A percentile compares a stretch with the other conserved stretches of the same genome.
These are phyloP conservation scores for Fusarium nematophilum DNA, from an alignment of 2,329 filamentous ascomycete species.

Conservation along the genomic window DNA sequence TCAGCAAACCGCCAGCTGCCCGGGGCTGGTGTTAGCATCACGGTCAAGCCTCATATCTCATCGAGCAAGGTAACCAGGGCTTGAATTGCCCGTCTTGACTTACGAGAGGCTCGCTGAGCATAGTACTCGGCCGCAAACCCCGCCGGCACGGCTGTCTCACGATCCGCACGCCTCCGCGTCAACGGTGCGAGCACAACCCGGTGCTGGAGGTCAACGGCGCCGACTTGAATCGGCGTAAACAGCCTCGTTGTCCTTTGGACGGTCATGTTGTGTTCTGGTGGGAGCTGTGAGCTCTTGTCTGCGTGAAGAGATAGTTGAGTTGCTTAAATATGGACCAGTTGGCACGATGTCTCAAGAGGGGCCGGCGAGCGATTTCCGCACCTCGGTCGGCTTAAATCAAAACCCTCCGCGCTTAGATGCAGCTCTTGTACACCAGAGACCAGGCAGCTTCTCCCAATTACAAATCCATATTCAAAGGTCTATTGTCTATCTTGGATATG, in stretches of 20 bases:
- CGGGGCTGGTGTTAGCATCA: not conserved
- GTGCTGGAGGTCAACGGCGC: conserved; percentile 52
- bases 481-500: not conserved
- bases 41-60: not conserved
- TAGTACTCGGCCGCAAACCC: conserved; percentile 58
- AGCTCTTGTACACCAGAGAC: too few species aligned
- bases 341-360: too few species aligned
- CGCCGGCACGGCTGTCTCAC: conserved; percentile 44
- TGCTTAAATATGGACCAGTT: not conserved
- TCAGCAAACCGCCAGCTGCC: conserved; percentile 54
- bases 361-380: not conserved
- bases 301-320: not conserved
- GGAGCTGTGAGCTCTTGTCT: not conserved
- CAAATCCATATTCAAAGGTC: too few species aligned
- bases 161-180: conserved; percentile 63
- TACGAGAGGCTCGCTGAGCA: conserved; percentile 54
- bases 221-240: conserved; percentile 57
- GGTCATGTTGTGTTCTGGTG: conserved; percentile 13
- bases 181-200: conserved; percentile 67
- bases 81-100: not conserved
- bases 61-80: not conserved
- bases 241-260: conserved; percentile 42
- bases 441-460: too few species aligned
- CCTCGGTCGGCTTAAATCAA: not conserved
- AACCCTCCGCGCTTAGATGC: too few species aligned